Base-by-base conservation (phyloP, 345 rosid genomes). In the Crucihimalaya himalaica region DNA sequence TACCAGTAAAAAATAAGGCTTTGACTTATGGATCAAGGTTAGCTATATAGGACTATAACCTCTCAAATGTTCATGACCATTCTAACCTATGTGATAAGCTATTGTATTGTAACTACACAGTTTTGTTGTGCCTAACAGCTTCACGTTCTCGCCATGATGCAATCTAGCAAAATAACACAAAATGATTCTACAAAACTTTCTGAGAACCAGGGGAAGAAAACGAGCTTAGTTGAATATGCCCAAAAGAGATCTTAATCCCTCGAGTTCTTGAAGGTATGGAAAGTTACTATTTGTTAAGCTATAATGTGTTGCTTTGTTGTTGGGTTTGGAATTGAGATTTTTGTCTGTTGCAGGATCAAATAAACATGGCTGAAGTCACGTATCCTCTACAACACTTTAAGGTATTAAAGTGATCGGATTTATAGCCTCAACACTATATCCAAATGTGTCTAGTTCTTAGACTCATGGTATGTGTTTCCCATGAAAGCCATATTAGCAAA, bases 1-100 rank as follows among this genome's bases (percentile, higher is more conserved):
- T 94, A 94, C 80, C 97, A 94, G 79, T 91, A 97, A 35, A 94
- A 86, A 82, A 63, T 94, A 47, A 97, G 98, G 53, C 91, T 91
- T 59, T 79, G 85, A 75, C 89, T 94, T 58, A 86, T 94, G 84
- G 94, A 85, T 83, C 81, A 81, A 84, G 98, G 98, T 91, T 84
- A 5, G 20, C 32, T 52, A n/a, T 35, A 52, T 59, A 20, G 8
- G 12, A 19, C 23, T 47, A 6, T 32, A 20, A 56, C 62, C 9
- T 39, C 34, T 67, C 48, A 21, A 43, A 15, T 43, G 3, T 19
- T 2, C 47, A 43, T 42, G 18, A 42, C 16, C 47, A 5, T 43
- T 43, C 16, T 40, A 5, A 40, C 16, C 16, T 40, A 1, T 40
- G 5, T 40, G 15, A 39, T 39, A 11, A 39, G 43, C 15, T 39